phyloP scores from a whole-genome alignment of 192 early-diverging fungal genomes.

The Coemansia sp. region DNA sequence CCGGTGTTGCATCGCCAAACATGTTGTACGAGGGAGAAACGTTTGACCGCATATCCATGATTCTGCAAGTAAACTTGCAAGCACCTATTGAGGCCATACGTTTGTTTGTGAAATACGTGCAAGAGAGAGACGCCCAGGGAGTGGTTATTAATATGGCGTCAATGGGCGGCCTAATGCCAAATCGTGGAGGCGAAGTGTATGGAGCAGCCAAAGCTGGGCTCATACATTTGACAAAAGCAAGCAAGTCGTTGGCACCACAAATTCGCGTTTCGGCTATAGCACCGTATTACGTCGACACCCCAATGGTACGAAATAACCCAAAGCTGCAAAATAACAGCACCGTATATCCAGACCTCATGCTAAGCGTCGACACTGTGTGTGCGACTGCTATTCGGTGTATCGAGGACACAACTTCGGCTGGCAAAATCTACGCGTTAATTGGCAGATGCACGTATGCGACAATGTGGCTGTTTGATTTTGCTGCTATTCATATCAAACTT shows the following conservation, averaged over 20 bases:
- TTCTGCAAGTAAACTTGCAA: constrained; percentile 29
- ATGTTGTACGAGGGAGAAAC: constrained; percentile 35
- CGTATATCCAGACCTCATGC: constrained; percentile 32
- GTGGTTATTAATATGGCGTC: constrained; percentile 47
- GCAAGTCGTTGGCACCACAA: constrained; percentile 24
- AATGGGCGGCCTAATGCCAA: constrained; percentile 42
- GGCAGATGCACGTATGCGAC: constrained; percentile 20
- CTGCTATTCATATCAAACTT: neutral
- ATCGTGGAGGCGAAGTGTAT: constrained; percentile 42
- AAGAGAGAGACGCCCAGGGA: neutral
- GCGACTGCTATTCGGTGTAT: neutral
- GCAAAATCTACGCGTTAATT: constrained; percentile 29
- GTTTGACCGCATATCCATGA: constrained; percentile 18
- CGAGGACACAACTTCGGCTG: constrained; percentile 20
- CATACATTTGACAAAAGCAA: constrained; percentile 37
- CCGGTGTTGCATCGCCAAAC: constrained; percentile 30
- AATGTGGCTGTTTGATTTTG: constrained; percentile 38
- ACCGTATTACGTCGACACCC: constrained; percentile 45
- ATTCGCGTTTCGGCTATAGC: constrained; percentile 39
- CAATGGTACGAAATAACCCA: constrained; percentile 47
- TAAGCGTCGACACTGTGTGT: constrained; percentile 35
- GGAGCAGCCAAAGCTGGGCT: constrained; percentile 45
- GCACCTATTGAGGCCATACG: constrained; percentile 43
- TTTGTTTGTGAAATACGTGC: constrained; percentile 25
- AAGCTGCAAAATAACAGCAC: constrained; percentile 45